phyloP scores from a whole-genome alignment of 805 yeast species.

The Hermanozyma aechmeae region DNA sequence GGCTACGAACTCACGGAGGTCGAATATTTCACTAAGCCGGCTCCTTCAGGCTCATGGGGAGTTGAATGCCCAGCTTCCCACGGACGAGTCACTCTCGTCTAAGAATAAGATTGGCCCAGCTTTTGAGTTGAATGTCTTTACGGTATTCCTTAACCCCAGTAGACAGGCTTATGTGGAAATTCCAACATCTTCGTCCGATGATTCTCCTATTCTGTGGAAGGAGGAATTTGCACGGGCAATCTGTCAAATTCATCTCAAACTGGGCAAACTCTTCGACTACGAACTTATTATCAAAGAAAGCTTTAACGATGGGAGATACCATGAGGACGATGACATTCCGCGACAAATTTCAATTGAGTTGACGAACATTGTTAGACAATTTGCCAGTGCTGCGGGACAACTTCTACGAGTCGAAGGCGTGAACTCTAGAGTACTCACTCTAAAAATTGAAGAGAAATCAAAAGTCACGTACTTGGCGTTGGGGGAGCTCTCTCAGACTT shows the following conservation, averaged over 20 bases:
- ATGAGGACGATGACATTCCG: slow-evolving; percentile 38
- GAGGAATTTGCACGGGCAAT: slow-evolving; percentile 56
- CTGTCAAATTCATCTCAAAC: too few relatives aligned
- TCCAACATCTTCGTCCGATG: too few relatives aligned
- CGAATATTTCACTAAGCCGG: slow-evolving; percentile 53
- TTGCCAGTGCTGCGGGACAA: slow-evolving; percentile 64
- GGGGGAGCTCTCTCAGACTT: too few relatives aligned
- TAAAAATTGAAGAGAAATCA: slow-evolving; percentile 31
- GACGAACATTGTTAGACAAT: slow-evolving; percentile 38
- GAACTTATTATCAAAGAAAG: slow-evolving; percentile 42
- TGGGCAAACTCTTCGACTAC: slow-evolving; percentile 30
- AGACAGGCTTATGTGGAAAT: slow-evolving; percentile 23
- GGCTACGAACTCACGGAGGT: slow-evolving; percentile 39
- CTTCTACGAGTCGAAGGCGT: slow-evolving; percentile 54
- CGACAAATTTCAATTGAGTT: slow-evolving; percentile 25
- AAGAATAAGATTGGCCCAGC: slow-evolving; percentile 46
- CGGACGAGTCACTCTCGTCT: too few relatives aligned
- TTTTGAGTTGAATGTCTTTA: slow-evolving; percentile 48
- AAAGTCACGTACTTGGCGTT: slow-evolving; percentile 10
- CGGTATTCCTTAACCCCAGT: slow-evolving; percentile 54
- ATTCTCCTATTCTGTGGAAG: slow-evolving; percentile 68
- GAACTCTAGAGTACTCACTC: slow-evolving; percentile 55
- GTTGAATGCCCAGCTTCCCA: too few relatives aligned
- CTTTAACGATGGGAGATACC: slow-evolving; percentile 65
- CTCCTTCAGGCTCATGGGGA: slow-evolving; percentile 60